phyloP scores from a whole-genome alignment of 495 filamentous ascomycete genomes.

The Penicillium cataractarum region DNA sequence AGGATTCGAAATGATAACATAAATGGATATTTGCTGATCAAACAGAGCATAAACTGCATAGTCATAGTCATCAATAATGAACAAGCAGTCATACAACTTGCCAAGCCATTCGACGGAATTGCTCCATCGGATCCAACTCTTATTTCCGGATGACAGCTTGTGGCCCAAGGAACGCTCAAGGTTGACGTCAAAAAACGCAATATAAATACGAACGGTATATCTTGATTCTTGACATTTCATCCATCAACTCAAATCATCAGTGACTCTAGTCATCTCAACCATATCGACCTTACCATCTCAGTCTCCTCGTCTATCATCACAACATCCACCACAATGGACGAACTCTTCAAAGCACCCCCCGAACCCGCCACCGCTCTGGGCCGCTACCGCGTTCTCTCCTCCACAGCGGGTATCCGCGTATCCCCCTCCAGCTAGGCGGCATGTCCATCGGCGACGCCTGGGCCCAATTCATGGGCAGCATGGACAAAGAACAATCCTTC shows the following conservation, averaged over 20 bases:
- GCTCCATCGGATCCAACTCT: not conserved
- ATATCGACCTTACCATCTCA: not conserved
- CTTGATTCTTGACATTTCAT: not conserved
- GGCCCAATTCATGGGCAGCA: constrained; percentile 53
- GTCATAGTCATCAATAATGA: not conserved
- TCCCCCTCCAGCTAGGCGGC: constrained; percentile 64
- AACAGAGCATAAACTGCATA: not conserved
- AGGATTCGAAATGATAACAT: not conserved
- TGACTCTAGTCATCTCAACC: not conserved
- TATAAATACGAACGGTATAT: constrained; percentile 1
- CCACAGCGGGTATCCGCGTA: constrained; percentile 60
- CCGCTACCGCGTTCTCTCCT: constrained; percentile 62
- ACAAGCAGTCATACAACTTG: too few species aligned
- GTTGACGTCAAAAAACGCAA: not conserved
- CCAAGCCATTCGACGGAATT: not conserved
- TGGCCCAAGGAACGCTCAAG: too few species aligned
- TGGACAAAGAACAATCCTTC: constrained; percentile 48
- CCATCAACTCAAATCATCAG: not conserved
- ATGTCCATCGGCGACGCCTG: constrained; percentile 66
- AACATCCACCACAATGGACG: constrained; percentile 22
- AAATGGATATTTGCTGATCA: not conserved
- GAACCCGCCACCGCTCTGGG: constrained; percentile 59
- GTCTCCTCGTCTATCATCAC: not conserved
- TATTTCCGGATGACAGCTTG: constrained; percentile 14
- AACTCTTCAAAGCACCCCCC: constrained; percentile 50